Percentiles rank a stretch among this genome's conserved stretches.
phyloP scores from a whole-genome alignment of 495 filamentous ascomycete genomes.

The Parachaetomium inaequale region DNA sequence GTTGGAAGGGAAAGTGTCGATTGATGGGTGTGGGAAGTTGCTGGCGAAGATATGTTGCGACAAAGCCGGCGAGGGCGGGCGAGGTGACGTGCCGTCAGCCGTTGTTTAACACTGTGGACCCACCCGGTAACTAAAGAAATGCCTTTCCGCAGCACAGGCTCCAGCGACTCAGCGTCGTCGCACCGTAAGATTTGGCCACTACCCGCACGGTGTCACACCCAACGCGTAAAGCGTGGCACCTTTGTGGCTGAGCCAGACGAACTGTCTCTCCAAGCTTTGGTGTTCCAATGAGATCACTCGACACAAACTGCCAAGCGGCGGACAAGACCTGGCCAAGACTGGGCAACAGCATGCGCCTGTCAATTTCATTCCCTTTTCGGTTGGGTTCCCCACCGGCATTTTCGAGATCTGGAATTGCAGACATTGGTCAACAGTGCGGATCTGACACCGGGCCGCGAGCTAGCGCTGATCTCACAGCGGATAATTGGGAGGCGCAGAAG shows the following conservation, averaged over 20 bases:
- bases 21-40: background rate
- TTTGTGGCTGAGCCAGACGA: slow-evolving; percentile 7
- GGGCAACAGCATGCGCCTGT: background rate
- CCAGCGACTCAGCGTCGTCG: background rate
- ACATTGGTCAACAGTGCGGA: background rate
- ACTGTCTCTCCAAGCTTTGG: background rate
- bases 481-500: background rate
- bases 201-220: background rate
- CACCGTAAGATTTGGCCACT: background rate
- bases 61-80: background rate
- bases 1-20: background rate
- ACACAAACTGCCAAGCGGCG: slow-evolving; percentile 1
- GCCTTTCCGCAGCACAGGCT: background rate
- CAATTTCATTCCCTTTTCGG: background rate
- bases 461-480: slow-evolving; percentile 4
- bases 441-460: background rate
- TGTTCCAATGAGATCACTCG: slow-evolving; percentile 9
- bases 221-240: background rate
- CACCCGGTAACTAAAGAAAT: background rate
- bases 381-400: background rate
- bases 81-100: slow-evolving; percentile 14
- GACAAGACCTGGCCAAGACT: background rate
- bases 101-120: slow-evolving; percentile 21
- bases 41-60: slow-evolving; percentile 3
- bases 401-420: background rate